Base-by-base conservation (phyloP, 345 rosid species). In the Rhodomyrtus tomentosa region DNA sequence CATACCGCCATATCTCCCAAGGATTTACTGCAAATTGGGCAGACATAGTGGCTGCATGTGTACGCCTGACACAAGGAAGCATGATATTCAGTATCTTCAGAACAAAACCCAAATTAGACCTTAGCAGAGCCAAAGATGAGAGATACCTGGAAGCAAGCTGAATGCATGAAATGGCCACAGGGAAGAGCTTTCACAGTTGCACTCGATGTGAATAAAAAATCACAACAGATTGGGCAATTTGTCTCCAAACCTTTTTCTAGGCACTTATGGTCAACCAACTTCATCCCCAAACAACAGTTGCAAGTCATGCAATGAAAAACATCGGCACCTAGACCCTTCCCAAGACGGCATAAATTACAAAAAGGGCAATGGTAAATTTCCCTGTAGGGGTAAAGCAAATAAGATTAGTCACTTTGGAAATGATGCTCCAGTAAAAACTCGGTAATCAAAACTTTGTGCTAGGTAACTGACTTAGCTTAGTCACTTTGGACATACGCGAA, bases 261-360 rank as follows among this genome's bases (percentile, higher is more conserved):
- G 92, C 98, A 96, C 91, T 92, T 95, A 88, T 96, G 97, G 86
- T 91, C 92, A 84, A 90, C 92, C 84, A 88, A 74, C 89, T 94
- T 94, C 88, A 92, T 91, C 58, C 95, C 95, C 56, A 93, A 88
- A 90, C 98, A 96, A 86, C 96, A 94, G 89, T 95, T 95, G 89
- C 98, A 96, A 32, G 93, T 96, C 99, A 96, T 96, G 89, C 98
- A 96, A 88, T 95, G 98, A 86, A 95, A 96, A 88, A 81, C 92
- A 89, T 96, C 98, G 50, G 93, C 87, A 20, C 98, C 98, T 21
- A 96, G 95, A 73, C 99, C 98, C 86, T 84, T 90, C 29, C 98
- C 99, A 36, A 95, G 93, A 84, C 97, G 98, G 85, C 99, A 96
- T 87, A 96, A 89, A 87, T 96, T 96, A 91, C 99, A 96, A 87